Percentiles rank a stretch among this genome's conserved stretches.
phyloP scores from a whole-genome alignment of 2,329 filamentous ascomycete genomes.

The Aspergillus pseudoterreus region DNA sequence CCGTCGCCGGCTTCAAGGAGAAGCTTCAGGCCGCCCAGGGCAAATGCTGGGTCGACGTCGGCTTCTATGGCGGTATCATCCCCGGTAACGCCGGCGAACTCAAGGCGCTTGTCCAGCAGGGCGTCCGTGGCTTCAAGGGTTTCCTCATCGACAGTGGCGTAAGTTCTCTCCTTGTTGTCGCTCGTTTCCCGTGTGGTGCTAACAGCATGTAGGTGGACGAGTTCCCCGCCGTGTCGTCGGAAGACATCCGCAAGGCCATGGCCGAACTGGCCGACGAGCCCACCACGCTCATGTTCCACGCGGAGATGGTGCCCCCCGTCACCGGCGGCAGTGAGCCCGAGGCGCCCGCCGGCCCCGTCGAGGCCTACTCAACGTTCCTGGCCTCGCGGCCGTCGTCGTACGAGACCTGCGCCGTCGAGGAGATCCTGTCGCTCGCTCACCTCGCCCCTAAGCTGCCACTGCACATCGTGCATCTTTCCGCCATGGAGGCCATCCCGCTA shows the following conservation, averaged over 20 bases:
- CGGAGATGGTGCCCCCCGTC: conserved; percentile 94
- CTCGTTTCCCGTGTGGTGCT: conserved; percentile 7
- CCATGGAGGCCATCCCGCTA: conserved; percentile 81
- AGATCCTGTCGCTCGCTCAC: conserved; percentile 78
- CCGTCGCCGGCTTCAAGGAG: conserved; percentile 72
- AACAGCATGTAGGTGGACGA: conserved; percentile 69
- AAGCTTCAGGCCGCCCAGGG: conserved; percentile 80
- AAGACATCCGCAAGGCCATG: conserved; percentile 78
- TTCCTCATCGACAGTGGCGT: conserved; percentile 97
- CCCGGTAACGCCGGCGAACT: conserved; percentile 82
- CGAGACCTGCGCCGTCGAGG: conserved; percentile 83
- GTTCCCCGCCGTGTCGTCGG: conserved; percentile 82
- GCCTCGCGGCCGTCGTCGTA: conserved; percentile 84
- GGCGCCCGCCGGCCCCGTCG: conserved; percentile 68
- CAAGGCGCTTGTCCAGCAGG: conserved; percentile 73
- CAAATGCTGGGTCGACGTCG: conserved; percentile 98
- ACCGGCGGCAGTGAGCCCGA: conserved; percentile 36
- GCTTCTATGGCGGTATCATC: conserved; percentile 92
- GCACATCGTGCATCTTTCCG: conserved; percentile 91
- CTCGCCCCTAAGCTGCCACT: conserved; percentile 77
- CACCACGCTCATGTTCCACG: conserved; percentile 98
- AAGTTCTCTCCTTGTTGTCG: conserved; percentile 37
- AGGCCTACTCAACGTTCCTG: conserved; percentile 84
- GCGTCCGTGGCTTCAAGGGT: conserved; percentile 93
- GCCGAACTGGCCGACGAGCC: conserved; percentile 71